A percentile compares a stretch with the other conserved stretches of the same genome.
Evolutionary conservation across 306 rosid species (phyloP).

Genomic region (Cucurbita ficifolia): DNA sequence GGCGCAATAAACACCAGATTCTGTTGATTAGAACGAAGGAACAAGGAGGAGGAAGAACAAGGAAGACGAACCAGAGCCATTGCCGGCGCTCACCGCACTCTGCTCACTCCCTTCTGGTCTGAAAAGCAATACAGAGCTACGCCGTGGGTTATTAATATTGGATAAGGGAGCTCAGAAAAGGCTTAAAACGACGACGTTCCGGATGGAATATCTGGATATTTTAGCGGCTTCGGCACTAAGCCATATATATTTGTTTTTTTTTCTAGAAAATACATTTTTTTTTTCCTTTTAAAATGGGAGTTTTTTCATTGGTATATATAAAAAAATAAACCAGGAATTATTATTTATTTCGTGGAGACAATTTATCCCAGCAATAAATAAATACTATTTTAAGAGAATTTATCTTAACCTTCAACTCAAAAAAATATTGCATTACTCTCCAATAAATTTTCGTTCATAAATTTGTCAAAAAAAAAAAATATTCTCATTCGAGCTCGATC

Average conservation of each 20-base stretch:
- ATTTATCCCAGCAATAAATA: no score
- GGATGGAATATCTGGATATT: background rate
- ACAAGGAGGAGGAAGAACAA: conserved; percentile 17
- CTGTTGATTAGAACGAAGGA: conserved; percentile 16
- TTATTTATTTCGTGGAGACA: no score
- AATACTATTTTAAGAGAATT: no score
- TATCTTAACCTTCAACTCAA: no score
- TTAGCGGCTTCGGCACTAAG: background rate
- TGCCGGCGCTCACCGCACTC: background rate
- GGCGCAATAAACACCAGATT: conserved; percentile 4
- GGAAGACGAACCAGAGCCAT: conserved; percentile 52
- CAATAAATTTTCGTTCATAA: no score
- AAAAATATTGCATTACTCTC: no score
- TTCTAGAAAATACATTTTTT: no score
- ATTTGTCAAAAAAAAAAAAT: no score
- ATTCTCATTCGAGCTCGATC: no score
- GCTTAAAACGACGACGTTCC: conserved; percentile 1
- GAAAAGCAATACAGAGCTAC: background rate
- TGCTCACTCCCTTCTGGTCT: background rate
- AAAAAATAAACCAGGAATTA: no score
- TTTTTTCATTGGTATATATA: no score
- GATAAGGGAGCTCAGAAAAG: conserved; percentile 1
- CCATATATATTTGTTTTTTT: background rate
- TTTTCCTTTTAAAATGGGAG: no score
- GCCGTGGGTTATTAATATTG: background rate